Evolutionary conservation across 331 rosid genomes (phyloP).

Genomic region (Cydonia oblonga): DNA sequence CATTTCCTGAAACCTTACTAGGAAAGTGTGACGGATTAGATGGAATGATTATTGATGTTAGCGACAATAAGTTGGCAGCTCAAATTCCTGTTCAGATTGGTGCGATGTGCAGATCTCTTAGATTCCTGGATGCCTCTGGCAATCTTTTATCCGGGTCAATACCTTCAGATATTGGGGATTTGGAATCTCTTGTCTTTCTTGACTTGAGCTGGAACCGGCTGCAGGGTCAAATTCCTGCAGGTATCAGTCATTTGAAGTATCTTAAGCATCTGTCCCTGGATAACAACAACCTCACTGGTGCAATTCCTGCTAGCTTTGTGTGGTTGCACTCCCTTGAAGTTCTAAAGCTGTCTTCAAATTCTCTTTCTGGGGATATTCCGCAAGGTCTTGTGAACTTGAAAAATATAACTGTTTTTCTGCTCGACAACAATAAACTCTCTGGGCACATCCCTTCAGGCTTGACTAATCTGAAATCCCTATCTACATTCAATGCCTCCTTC

Average conservation of each 20-base stretch:
- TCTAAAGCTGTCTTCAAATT: slow-evolving; percentile 29
- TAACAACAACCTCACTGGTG: slow-evolving; percentile 28
- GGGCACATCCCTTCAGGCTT: slow-evolving; percentile 21
- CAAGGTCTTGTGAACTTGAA: slow-evolving; percentile 20
- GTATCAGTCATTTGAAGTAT: slow-evolving; percentile 17
- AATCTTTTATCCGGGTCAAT: slow-evolving; percentile 24
- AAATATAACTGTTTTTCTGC: slow-evolving; percentile 29
- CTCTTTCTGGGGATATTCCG: slow-evolving; percentile 29
- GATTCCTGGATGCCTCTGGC: slow-evolving; percentile 24
- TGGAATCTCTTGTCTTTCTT: slow-evolving; percentile 25
- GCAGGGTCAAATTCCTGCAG: slow-evolving; percentile 23
- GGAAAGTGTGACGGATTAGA: slow-evolving; percentile 19
- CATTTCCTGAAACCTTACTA: slow-evolving; percentile 13
- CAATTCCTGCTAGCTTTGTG: slow-evolving; percentile 25
- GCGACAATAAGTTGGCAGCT: slow-evolving; percentile 23
- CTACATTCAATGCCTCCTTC: slow-evolving; percentile 22
- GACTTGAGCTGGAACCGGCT: slow-evolving; percentile 32
- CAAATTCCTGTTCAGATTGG: slow-evolving; percentile 19
- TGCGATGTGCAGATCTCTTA: slow-evolving; percentile 21
- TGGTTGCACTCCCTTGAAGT: slow-evolving; percentile 21
- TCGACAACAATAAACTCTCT: slow-evolving; percentile 21
- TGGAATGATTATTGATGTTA: slow-evolving; percentile 21
- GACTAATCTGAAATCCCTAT: slow-evolving; percentile 17
- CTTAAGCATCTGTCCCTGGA: slow-evolving; percentile 34
- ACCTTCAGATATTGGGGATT: slow-evolving; percentile 22